These are phyloP conservation scores for Coemansia sp. DNA, from an alignment of 192 early-diverging fungal genomes.

Conservation along the genomic window DNA sequence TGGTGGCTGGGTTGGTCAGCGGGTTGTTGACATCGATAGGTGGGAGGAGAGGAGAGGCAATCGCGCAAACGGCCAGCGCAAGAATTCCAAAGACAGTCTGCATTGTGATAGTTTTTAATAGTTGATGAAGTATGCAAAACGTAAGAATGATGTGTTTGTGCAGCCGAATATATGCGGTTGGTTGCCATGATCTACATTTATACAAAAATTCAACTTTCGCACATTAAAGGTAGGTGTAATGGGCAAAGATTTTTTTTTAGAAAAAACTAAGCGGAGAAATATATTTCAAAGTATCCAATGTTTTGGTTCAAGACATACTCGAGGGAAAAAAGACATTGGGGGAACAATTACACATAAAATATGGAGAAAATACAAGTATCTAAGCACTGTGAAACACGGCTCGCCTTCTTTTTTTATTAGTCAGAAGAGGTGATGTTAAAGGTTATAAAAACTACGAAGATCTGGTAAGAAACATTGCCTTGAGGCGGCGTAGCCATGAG, in stretches of 20 bases:
- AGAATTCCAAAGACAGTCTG: slow-evolving; percentile 27
- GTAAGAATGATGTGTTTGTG: not conserved
- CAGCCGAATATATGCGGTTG: no score
- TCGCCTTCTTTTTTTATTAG: not conserved
- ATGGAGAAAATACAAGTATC: not conserved
- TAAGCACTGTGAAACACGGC: not conserved
- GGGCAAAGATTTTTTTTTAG: no score
- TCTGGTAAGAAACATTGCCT: not conserved
- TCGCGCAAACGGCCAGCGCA: slow-evolving; percentile 30
- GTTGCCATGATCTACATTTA: no score
- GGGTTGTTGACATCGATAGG: slow-evolving; percentile 48
- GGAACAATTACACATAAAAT: not conserved
- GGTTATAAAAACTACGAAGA: not conserved
- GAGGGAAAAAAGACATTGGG: not conserved
- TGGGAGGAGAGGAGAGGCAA: slow-evolving; percentile 24
- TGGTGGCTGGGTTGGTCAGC: slow-evolving; percentile 40
- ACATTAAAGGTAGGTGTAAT: no score
- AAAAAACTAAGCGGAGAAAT: not conserved
- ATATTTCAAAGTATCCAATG: not conserved
- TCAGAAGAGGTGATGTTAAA: not conserved
- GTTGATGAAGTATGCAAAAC: not conserved
- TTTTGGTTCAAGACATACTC: not conserved
- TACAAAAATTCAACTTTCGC: no score
- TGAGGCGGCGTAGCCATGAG: slow-evolving; percentile 3
- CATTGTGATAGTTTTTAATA: slow-evolving; percentile 12